Evolutionary conservation across 805 yeast species (phyloP).

Genomic region (Candida sphagnicola): DNA sequence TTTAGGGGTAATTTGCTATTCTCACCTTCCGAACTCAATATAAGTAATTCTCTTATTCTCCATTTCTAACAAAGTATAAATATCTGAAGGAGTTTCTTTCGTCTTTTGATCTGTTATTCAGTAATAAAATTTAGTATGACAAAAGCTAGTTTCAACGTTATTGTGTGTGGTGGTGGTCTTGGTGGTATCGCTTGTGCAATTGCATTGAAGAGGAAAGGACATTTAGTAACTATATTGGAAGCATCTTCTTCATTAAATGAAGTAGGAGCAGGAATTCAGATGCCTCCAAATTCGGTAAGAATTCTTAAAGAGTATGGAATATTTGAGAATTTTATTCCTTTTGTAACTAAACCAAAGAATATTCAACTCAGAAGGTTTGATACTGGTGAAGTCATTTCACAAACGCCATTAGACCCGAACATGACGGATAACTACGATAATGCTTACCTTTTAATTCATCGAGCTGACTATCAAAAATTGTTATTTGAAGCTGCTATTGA

Average conservation of each 20-base stretch:
- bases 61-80: too few species aligned
- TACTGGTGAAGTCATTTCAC: slow-evolving; percentile 18
- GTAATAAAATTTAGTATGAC: not conserved
- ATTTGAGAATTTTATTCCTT: slow-evolving; percentile 10
- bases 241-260: slow-evolving; percentile 21
- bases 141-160: slow-evolving; percentile 8
- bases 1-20: too few species aligned
- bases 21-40: too few species aligned
- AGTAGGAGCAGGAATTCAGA: slow-evolving; percentile 30
- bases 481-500: slow-evolving; percentile 17
- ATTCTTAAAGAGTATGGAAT: slow-evolving; percentile 20
- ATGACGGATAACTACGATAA: slow-evolving; percentile 12
- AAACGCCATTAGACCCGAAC: slow-evolving; percentile 15
- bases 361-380: slow-evolving; percentile 13
- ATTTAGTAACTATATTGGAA: slow-evolving; percentile 21
- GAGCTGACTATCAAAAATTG: slow-evolving; percentile 23
- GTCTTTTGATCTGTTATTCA: too few species aligned
- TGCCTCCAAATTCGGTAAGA: slow-evolving; percentile 24
- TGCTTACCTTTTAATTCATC: slow-evolving; percentile 20
- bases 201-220: slow-evolving; percentile 19
- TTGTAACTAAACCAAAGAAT: slow-evolving; percentile 13
- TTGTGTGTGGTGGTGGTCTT: slow-evolving; percentile 22
- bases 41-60: too few species aligned
- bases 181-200: slow-evolving; percentile 27
- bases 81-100: too few species aligned